phyloP scores from a whole-genome alignment of 208 protist genomes.

The Endotrypanum monterogeii region DNA sequence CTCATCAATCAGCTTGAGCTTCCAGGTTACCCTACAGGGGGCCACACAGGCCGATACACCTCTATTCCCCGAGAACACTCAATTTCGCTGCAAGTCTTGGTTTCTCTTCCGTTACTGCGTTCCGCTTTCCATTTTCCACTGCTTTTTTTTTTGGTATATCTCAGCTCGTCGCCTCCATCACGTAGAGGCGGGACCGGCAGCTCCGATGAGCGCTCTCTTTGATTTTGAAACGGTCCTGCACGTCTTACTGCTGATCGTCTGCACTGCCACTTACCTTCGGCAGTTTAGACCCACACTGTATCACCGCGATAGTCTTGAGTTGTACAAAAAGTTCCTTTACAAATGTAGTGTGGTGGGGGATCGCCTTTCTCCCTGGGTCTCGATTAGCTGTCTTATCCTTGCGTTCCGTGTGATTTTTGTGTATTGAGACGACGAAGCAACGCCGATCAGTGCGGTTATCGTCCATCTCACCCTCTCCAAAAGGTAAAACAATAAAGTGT shows the following conservation, averaged over 20 bases:
- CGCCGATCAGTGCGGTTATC: not conserved
- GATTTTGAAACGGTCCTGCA: conserved; percentile 88
- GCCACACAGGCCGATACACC: not conserved
- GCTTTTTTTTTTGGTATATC: not conserved
- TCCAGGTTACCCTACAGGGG: not conserved
- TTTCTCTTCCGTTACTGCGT: not conserved
- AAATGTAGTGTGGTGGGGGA: conserved; percentile 93
- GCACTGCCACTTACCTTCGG: conserved; percentile 88
- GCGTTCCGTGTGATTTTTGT: conserved; percentile 83
- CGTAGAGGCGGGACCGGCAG: not conserved
- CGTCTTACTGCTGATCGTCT: conserved; percentile 86
- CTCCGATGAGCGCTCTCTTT: conserved; percentile 87
- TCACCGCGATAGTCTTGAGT: conserved; percentile 79
- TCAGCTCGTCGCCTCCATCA: not conserved
- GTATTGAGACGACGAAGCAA: conserved; percentile 32
- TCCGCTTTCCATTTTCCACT: not conserved
- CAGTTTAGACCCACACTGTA: conserved; percentile 88
- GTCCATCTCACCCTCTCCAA: too few species aligned
- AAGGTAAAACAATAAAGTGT: not conserved
- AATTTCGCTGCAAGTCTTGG: not conserved
- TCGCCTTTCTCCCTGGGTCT: conserved; percentile 84
- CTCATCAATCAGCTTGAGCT: not conserved
- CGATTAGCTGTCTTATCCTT: conserved; percentile 77
- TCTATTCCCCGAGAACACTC: not conserved
- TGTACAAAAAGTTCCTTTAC: conserved; percentile 92